Conservation (phyloP, 2,329 filamentous ascomycete genomes). For the Chaetomiaceae sp. region DNA sequence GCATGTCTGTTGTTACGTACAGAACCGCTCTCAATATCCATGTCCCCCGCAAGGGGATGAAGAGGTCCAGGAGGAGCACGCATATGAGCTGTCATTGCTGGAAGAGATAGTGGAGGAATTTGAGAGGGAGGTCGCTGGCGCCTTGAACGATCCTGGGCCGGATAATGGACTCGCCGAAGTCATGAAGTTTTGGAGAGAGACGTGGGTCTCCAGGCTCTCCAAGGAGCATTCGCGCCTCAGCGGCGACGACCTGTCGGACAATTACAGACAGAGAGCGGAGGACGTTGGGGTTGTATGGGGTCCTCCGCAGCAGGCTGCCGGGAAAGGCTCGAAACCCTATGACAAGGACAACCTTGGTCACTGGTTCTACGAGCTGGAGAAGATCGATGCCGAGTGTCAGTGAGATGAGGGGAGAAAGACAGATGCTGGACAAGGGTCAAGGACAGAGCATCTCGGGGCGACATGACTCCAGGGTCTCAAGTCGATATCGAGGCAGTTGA, state of each 20-base stretch:
- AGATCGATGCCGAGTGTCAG: too few species aligned
- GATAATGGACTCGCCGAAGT: not conserved
- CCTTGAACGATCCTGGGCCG: not conserved
- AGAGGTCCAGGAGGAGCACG: not conserved
- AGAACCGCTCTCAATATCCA: not conserved
- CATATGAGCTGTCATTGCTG: not conserved
- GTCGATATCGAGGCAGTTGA: too few species aligned
- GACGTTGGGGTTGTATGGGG: not conserved
- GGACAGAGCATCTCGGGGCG: too few species aligned
- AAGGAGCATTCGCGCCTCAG: not conserved
- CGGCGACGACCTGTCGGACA: not conserved
- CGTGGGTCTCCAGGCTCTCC: not conserved
- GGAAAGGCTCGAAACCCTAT: too few species aligned
- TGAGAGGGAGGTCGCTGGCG: not conserved
- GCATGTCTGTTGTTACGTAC: not conserved
- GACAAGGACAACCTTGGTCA: too few species aligned
- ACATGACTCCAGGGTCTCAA: too few species aligned
- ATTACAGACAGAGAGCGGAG: not conserved
- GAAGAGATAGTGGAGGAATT: not conserved
- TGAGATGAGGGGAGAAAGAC: too few species aligned
- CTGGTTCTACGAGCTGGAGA: too few species aligned
- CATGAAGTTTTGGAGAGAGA: not conserved
- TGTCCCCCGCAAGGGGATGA: not conserved
- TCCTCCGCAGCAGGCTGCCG: too few species aligned
- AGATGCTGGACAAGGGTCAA: too few species aligned